phyloP scores from a whole-genome alignment of 768 basidiomycete genomes.

The Phlegmacium glaucopus region DNA sequence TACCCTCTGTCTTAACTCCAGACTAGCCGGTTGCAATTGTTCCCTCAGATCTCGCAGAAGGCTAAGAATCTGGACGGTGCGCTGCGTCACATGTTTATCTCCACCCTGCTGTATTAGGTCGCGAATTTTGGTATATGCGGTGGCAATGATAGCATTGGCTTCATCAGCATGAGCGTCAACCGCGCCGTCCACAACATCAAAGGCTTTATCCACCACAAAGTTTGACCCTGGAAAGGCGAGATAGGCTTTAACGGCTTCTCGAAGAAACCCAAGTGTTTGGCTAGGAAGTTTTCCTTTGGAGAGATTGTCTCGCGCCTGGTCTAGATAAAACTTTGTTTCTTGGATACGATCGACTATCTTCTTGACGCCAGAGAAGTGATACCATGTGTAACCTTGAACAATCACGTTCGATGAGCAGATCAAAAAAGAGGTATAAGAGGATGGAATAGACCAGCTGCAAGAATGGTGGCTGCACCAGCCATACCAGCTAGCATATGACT shows the following conservation, averaged over 20 bases:
- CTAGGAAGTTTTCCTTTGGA: slow-evolving; percentile 19
- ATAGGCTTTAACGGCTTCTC: slow-evolving; percentile 38
- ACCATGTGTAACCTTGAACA: slow-evolving; percentile 34
- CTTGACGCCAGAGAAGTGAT: slow-evolving; percentile 39
- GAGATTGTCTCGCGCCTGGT: slow-evolving; percentile 15
- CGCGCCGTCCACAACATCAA: slow-evolving; percentile 38
- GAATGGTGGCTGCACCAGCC: slow-evolving; percentile 1
- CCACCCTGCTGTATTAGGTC: slow-evolving; percentile 13
- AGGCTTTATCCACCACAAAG: slow-evolving; percentile 36
- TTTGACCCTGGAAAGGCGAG: slow-evolving; percentile 34
- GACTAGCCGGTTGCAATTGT: slow-evolving; percentile 6
- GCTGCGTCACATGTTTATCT: slow-evolving; percentile 9
- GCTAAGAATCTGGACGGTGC: slow-evolving; percentile 5
- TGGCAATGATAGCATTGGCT: slow-evolving; percentile 31
- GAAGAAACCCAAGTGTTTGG: slow-evolving; percentile 34
- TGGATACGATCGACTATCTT: slow-evolving; percentile 31
- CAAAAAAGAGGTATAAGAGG: background rate
- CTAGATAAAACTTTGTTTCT: slow-evolving; percentile 16
- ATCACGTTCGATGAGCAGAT: background rate
- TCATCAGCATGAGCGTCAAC: slow-evolving; percentile 37
- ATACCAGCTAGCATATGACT: slow-evolving; percentile 4
- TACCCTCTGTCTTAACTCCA: slow-evolving; percentile 6
- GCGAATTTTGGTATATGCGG: slow-evolving; percentile 34
- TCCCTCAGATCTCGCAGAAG: slow-evolving; percentile 7
- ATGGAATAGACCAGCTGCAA: background rate